Evolutionary conservation across 805 yeast genomes (phyloP), one percentile per base, ranked within the genome.

Genomic region (Ogataea philodendri): DNA sequence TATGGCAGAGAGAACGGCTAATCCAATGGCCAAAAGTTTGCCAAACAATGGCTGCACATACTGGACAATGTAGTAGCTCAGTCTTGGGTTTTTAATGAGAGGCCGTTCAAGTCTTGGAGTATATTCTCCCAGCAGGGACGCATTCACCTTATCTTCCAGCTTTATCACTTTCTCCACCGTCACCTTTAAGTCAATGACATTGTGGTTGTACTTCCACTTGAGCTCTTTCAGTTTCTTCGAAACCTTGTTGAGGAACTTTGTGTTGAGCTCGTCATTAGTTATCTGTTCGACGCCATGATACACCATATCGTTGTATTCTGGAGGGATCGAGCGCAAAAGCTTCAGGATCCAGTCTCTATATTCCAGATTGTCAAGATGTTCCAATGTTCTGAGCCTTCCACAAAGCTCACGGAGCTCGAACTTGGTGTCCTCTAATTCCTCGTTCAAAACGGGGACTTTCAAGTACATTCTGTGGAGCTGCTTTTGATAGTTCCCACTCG

Each of bases 271-370:
- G n/a, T 49, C 46, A 19, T 45, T 48, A 3, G 55, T 41, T 23
- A 58, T 42, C 4, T 32, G 44, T 32, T 51, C 51, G 9, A 48
- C 54, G 19, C 58, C 49, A 37, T 45, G 52, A 48, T 58, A 37
- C 27, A 54, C 5, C 35, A 42, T 30, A 14, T 26, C 33, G 11
- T 46, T 54, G 39, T 41, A 64, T 21, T 62, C 60, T n/a, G 33
- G 30, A 5, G 81, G 72, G 10, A 75, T 62, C 28, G 63, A 55
- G n/a, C 54, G 49, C n/a, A 70, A 57, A 14, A 83, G 60, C 33
- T 71, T 67, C 26, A 77, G 66, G n/a, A 83, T 74, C 87, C 89
- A 79, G 46, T 75, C 82, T 26, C 77, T 63, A 44, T 62, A 75
- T 24, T 60, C 60, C n/a, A 72, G 64, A 11, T 72, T 67, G 37